Conservation (phyloP, 805 yeast species). For the Suhomyces kilbournensis region DNA sequence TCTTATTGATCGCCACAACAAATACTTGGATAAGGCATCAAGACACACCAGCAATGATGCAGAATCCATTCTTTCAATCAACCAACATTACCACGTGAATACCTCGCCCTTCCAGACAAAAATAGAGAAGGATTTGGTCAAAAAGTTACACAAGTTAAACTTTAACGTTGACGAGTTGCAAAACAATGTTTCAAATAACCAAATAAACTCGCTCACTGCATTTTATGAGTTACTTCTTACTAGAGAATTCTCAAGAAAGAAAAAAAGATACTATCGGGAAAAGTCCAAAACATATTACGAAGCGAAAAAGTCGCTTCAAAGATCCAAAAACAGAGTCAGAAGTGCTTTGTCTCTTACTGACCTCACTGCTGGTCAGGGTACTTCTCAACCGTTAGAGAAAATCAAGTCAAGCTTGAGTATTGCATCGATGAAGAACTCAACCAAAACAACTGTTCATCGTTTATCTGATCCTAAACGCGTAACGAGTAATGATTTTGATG, state of each 20-base stretch:
- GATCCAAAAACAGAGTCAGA: slow-evolving; percentile 32
- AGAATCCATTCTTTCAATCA: slow-evolving; percentile 38
- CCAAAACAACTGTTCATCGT: slow-evolving; percentile 7
- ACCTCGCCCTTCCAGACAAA: slow-evolving; percentile 51
- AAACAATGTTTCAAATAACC: slow-evolving; percentile 52
- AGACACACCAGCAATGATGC: slow-evolving; percentile 25
- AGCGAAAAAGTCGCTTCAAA: slow-evolving; percentile 29
- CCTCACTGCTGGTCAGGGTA: slow-evolving; percentile 16
- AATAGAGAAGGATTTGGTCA: slow-evolving; percentile 60
- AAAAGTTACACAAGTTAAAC: slow-evolving; percentile 57
- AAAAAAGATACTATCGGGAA: slow-evolving; percentile 25
- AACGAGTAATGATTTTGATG: background rate
- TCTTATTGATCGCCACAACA: slow-evolving; percentile 30
- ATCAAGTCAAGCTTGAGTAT: slow-evolving; percentile 37
- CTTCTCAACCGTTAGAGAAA: slow-evolving; percentile 36
- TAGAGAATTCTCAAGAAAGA: slow-evolving; percentile 40
- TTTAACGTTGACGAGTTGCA: slow-evolving; percentile 60
- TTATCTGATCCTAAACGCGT: slow-evolving; percentile 5
- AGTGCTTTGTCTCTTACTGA: slow-evolving; percentile 37
- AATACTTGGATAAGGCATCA: slow-evolving; percentile 16
- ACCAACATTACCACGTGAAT: slow-evolving; percentile 33
- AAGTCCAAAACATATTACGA: slow-evolving; percentile 31
- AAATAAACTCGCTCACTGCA: slow-evolving; percentile 72
- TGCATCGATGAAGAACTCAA: slow-evolving; percentile 19
- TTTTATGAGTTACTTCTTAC: slow-evolving; percentile 69